A percentile compares a stretch with the other conserved stretches of the same genome.
Conservation (phyloP, 116 monocot genomes). For the Dioscorea cayenensis region DNA sequence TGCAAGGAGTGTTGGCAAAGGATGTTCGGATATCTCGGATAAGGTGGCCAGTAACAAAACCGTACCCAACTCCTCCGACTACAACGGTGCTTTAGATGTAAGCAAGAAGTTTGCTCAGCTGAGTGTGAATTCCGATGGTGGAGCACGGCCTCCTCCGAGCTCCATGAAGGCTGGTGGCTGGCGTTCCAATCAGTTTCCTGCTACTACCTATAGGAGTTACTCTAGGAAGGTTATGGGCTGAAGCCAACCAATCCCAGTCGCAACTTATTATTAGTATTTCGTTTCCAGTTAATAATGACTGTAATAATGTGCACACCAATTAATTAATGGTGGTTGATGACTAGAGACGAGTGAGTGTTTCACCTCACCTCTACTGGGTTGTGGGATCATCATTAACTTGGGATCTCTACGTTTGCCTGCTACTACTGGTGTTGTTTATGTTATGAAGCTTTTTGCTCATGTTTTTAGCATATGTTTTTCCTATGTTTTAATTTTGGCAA, state of each 20-base stretch:
- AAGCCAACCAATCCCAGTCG: background rate
- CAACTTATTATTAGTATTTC: background rate
- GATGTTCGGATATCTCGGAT: slow-evolving; percentile 3
- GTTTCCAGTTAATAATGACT: slow-evolving; percentile 67
- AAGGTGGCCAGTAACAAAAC: background rate
- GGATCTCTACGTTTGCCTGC: no score
- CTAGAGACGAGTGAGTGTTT: no score
- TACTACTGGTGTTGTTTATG: no score
- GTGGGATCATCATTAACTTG: background rate
- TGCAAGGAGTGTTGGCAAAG: slow-evolving; percentile 14
- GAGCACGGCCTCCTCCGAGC: slow-evolving; percentile 17
- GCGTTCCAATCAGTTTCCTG: slow-evolving; percentile 22
- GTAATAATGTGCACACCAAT: slow-evolving; percentile 17
- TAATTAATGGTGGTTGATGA: background rate
- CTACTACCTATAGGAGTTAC: slow-evolving; percentile 29
- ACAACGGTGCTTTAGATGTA: background rate
- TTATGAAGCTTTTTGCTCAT: no score
- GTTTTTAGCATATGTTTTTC: no score
- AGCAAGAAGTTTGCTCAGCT: slow-evolving; percentile 25
- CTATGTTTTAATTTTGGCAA: no score
- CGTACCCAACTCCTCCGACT: background rate
- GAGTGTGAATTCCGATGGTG: slow-evolving; percentile 15
- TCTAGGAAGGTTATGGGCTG: slow-evolving; percentile 30
- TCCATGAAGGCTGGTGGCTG: slow-evolving; percentile 51
- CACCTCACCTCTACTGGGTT: background rate